phyloP scores from a whole-genome alignment of 2,329 filamentous ascomycete species.

The Elsinoe arachidis region DNA sequence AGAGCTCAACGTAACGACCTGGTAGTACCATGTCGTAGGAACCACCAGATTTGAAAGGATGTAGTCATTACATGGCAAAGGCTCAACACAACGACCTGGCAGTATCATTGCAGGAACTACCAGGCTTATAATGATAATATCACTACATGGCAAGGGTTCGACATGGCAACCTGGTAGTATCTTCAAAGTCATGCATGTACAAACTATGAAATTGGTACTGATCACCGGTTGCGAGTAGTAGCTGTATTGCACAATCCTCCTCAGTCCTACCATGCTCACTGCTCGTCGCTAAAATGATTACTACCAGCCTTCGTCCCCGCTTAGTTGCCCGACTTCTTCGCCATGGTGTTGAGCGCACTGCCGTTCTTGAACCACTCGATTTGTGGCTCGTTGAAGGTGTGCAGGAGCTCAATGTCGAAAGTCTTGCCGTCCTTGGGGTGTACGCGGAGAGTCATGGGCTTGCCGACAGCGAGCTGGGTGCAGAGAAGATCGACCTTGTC shows the following conservation, averaged over 20 bases:
- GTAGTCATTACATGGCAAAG: no score
- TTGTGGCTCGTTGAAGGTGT: conserved; percentile 98
- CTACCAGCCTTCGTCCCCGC: background rate
- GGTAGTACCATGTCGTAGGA: no score
- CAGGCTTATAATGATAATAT: no score
- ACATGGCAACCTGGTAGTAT: background rate
- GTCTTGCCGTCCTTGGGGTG: conserved; percentile 70
- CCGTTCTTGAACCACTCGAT: conserved; percentile 99
- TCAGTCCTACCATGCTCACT: conserved; percentile 11
- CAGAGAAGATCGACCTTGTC: conserved; percentile 85
- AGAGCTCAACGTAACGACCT: no score
- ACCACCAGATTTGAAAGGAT: no score
- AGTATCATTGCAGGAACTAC: no score
- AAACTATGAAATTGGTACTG: conserved; percentile 13
- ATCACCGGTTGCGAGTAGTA: conserved; percentile 6
- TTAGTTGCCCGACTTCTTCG: conserved; percentile 47
- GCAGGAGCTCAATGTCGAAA: conserved; percentile 75
- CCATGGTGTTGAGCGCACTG: conserved; percentile 96
- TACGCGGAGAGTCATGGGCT: conserved; percentile 84
- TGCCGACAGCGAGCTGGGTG: conserved; percentile 83
- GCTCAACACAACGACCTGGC: no score
- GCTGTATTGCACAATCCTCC: conserved; percentile 10
- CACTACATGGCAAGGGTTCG: no score
- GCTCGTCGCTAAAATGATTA: conserved; percentile 13
- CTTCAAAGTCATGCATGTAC: conserved; percentile 10